Evolutionary conservation across 225 moss, liverwort and hornwort species (phyloP).

Genomic region (Physcomitrium patens): DNA sequence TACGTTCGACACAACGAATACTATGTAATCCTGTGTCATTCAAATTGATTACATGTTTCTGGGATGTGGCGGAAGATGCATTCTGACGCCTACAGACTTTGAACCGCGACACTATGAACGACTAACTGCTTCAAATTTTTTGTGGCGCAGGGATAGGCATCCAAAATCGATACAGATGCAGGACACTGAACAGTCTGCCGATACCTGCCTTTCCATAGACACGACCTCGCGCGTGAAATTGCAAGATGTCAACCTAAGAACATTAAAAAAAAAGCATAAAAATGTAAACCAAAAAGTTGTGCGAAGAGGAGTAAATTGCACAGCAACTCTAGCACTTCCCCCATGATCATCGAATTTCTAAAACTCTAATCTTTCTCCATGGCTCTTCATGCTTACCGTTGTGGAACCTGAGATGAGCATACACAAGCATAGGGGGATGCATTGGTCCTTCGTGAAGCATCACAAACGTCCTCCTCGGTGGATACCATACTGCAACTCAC

Average conservation of each 20-base stretch:
- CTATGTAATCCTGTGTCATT: too few relatives aligned
- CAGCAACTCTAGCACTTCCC: too few relatives aligned
- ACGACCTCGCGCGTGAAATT: too few relatives aligned
- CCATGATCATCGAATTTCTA: neutral
- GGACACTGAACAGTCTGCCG: neutral
- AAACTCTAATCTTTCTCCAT: neutral
- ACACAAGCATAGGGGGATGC: conserved; percentile 44
- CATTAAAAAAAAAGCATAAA: too few relatives aligned
- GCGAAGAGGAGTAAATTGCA: too few relatives aligned
- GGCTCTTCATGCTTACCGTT: neutral
- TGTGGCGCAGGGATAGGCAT: conserved; percentile 31
- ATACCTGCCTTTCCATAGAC: neutral
- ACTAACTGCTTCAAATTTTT: conserved; percentile 64
- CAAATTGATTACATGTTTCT: too few relatives aligned
- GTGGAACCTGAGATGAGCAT: conserved; percentile 69
- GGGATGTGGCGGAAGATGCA: neutral
- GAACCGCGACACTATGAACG: conserved; percentile 60
- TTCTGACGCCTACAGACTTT: conserved; percentile 65
- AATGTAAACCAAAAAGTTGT: too few relatives aligned
- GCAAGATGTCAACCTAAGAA: too few relatives aligned
- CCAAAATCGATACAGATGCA: neutral
- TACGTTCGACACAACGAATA: too few relatives aligned
- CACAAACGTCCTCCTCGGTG: conserved; percentile 13
- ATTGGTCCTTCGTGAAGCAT: neutral
- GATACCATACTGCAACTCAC: conserved; percentile 17